phyloP scores from a whole-genome alignment of 805 yeast genomes.

The Lachancea quebecensis region DNA sequence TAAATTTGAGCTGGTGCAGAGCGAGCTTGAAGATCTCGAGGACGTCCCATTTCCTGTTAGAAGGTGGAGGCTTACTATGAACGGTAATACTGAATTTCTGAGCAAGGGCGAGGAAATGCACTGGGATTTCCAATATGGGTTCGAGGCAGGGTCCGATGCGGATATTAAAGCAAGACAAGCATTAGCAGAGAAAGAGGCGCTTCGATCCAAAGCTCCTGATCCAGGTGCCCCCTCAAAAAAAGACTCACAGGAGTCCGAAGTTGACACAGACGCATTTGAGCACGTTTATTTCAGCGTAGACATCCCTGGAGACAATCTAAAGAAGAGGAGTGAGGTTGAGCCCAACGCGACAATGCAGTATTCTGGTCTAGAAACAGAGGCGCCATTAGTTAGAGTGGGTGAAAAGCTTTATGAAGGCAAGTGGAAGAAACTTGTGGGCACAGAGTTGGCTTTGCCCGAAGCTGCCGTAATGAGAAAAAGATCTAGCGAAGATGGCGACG shows the following conservation, averaged over 20 bases:
- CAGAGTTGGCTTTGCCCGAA: conserved; percentile 44
- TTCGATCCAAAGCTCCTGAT: background rate
- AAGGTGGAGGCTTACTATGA: conserved; percentile 56
- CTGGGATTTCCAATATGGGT: conserved; percentile 73
- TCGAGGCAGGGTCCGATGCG: conserved; percentile 86
- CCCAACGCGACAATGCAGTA: conserved; percentile 42
- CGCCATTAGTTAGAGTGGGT: conserved; percentile 54
- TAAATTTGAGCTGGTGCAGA: conserved; percentile 36
- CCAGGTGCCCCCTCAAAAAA: conserved; percentile 6
- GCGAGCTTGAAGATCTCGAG: conserved; percentile 17
- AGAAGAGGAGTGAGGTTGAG: conserved; percentile 27
- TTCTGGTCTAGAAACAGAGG: conserved; percentile 47
- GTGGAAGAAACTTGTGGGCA: conserved; percentile 76
- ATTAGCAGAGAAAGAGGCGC: conserved; percentile 12
- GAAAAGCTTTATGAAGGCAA: conserved; percentile 59
- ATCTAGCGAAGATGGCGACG: conserved; percentile 3
- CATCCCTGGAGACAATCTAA: conserved; percentile 36
- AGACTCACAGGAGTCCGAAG: conserved; percentile 3
- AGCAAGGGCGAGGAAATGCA: conserved; percentile 84
- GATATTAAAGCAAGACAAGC: conserved; percentile 56
- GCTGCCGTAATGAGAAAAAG: conserved; percentile 20
- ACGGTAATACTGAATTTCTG: conserved; percentile 70
- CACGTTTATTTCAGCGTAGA: conserved; percentile 51
- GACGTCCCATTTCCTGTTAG: conserved; percentile 21
- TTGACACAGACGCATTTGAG: conserved; percentile 34